Percentiles rank a stretch among this genome's conserved stretches.
phyloP scores from a whole-genome alignment of 352 stramenopile genomes.

The Globisporangium nagaii region DNA sequence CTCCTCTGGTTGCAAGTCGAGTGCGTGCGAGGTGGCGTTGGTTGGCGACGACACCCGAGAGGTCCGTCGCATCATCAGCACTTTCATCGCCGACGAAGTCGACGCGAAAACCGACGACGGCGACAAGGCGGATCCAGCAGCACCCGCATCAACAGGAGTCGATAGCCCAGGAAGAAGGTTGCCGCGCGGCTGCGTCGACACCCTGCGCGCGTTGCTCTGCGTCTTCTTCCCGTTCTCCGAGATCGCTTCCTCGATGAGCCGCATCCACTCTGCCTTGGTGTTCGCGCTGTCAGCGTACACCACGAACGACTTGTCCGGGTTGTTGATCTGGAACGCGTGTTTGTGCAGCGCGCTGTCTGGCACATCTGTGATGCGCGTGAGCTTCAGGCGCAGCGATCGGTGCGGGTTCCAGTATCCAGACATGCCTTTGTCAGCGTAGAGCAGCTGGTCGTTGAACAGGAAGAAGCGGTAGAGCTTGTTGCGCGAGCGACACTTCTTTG shows the following conservation, averaged over 20 bases:
- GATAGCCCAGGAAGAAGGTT: background rate
- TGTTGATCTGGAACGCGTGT: conserved; percentile 83
- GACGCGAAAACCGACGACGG: conserved; percentile 10
- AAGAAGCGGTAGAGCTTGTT: conserved; percentile 86
- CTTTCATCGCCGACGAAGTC: conserved; percentile 36
- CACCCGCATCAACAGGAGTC: background rate
- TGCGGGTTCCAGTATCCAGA: conserved; percentile 81
- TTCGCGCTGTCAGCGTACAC: conserved; percentile 65
- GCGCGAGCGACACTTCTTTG: conserved; percentile 91
- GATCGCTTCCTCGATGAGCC: conserved; percentile 70
- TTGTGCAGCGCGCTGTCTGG: conserved; percentile 62
- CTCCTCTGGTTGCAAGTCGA: background rate
- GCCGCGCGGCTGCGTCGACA: conserved; percentile 32
- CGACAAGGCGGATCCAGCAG: conserved; percentile 5
- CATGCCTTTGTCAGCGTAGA: conserved; percentile 80
- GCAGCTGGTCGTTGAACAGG: conserved; percentile 83
- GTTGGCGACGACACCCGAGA: conserved; percentile 36
- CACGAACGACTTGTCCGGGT: conserved; percentile 81
- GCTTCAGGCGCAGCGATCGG: conserved; percentile 77
- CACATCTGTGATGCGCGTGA: conserved; percentile 78
- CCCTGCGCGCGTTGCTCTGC: conserved; percentile 53
- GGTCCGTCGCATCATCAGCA: conserved; percentile 44
- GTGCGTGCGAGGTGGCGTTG: background rate
- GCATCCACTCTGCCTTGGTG: conserved; percentile 80
- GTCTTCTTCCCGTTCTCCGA: conserved; percentile 72